Conservation (phyloP, 208 protist species). For the Trypanosoma platydactyli region DNA sequence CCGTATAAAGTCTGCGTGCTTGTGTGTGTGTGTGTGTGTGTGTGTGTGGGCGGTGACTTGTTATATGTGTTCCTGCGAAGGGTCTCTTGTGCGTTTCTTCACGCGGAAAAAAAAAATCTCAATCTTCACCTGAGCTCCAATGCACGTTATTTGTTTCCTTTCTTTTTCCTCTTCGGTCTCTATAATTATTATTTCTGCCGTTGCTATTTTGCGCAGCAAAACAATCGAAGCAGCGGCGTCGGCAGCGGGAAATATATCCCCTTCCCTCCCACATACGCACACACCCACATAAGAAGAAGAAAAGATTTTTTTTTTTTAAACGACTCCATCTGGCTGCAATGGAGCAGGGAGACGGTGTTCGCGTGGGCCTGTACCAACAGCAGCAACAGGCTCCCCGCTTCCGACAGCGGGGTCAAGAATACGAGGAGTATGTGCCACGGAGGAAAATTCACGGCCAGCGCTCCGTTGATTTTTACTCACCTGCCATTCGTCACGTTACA, state of each 20-base stretch:
- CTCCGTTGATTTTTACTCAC: slow-evolving; percentile 80
- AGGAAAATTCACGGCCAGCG: slow-evolving; percentile 76
- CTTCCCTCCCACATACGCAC: not conserved
- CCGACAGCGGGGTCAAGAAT: slow-evolving; percentile 49
- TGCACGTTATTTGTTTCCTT: not conserved
- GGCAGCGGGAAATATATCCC: not conserved
- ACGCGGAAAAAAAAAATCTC: too few relatives aligned
- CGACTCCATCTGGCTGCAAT: not conserved
- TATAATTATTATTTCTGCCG: not conserved
- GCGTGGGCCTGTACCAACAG: slow-evolving; percentile 14
- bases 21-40: slow-evolving; percentile 7
- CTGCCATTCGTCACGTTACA: slow-evolving; percentile 76
- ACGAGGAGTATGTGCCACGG: slow-evolving; percentile 85
- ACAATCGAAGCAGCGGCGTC: not conserved
- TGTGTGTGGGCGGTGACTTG: slow-evolving; percentile 28
- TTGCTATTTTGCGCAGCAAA: not conserved
- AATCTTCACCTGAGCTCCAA: not conserved
- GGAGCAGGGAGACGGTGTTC: slow-evolving; percentile 19
- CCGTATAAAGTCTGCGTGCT: not conserved
- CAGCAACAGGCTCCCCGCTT: slow-evolving; percentile 32
- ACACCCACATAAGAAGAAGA: not conserved
- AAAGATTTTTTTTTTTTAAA: not conserved
- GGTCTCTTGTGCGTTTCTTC: not conserved
- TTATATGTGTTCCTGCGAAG: slow-evolving; percentile 6
- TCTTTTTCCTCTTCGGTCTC: slow-evolving; percentile 10